Conservation (phyloP, 257 asterid species). For the Phtheirospermum japonicum region DNA sequence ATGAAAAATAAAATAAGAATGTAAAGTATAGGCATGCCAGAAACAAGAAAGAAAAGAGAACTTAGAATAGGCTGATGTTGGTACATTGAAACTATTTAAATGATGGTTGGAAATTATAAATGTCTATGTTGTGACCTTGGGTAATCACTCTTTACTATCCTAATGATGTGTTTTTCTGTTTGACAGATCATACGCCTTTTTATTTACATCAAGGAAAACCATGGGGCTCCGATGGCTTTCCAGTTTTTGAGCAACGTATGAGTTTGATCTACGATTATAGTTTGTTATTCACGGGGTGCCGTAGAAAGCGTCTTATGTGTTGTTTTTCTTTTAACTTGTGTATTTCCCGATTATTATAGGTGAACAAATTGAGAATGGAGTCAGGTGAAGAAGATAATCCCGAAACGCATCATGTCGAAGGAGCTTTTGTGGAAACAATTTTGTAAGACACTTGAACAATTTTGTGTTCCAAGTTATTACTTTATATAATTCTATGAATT, state of each 20-base stretch:
- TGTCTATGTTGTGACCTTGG: constrained; percentile 22
- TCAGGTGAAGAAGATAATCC: constrained; percentile 71
- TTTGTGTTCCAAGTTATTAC: constrained; percentile 6
- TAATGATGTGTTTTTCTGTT: constrained; percentile 31
- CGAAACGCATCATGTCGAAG: constrained; percentile 85
- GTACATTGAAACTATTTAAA: not conserved
- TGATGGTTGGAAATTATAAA: constrained; percentile 12
- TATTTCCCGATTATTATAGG: constrained; percentile 40
- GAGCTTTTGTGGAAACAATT: constrained; percentile 91
- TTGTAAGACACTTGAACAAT: constrained; percentile 54
- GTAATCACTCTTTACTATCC: constrained; percentile 24
- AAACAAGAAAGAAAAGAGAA: not conserved
- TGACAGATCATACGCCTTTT: constrained; percentile 87
- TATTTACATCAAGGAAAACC: constrained; percentile 75
- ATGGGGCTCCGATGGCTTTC: constrained; percentile 73
- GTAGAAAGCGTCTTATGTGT: not conserved
- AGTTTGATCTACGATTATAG: constrained; percentile 29
- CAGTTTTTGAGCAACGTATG: constrained; percentile 92
- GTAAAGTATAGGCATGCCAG: not conserved
- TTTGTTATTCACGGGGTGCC: not conserved
- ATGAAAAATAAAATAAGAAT: not conserved
- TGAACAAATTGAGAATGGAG: constrained; percentile 78
- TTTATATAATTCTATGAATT: constrained; percentile 7
- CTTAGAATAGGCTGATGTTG: constrained; percentile 5
- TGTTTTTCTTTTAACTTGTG: constrained; percentile 20